phyloP scores from a whole-genome alignment of 2,329 filamentous ascomycete species.

The Stachybotrys elegans region DNA sequence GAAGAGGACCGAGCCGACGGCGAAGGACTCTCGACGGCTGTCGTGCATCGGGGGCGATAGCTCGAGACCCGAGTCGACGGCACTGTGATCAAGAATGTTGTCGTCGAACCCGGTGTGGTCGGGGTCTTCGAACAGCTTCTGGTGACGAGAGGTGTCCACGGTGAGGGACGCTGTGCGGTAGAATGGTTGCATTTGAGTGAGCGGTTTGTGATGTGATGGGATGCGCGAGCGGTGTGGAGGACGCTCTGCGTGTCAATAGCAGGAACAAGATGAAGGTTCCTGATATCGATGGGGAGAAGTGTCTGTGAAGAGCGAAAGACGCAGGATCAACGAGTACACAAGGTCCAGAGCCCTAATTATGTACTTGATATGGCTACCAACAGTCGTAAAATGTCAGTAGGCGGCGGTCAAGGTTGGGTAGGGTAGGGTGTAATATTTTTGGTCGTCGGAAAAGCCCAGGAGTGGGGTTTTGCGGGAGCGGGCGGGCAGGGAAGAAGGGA shows the following conservation, averaged over 20 bases:
- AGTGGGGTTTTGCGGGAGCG: background rate
- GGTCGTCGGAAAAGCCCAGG: background rate
- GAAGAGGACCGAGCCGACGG: constrained; percentile 51
- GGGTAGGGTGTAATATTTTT: background rate
- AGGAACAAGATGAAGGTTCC: too few relatives aligned
- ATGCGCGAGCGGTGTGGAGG: too few relatives aligned
- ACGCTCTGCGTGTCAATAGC: too few relatives aligned
- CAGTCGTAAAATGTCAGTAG: background rate
- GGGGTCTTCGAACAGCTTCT: constrained; percentile 57
- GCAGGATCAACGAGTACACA: background rate
- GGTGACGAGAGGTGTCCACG: constrained; percentile 48
- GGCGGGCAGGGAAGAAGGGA: background rate
- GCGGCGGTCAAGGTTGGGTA: background rate
- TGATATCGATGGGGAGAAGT: background rate
- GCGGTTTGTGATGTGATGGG: too few relatives aligned
- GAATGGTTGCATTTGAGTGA: constrained; percentile 43
- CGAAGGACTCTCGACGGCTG: constrained; percentile 61
- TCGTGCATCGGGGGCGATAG: constrained; percentile 59
- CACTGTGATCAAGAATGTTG: constrained; percentile 53
- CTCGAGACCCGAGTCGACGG: constrained; percentile 56
- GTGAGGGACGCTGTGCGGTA: constrained; percentile 46
- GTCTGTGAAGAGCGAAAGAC: background rate
- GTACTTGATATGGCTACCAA: background rate
- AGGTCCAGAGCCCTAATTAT: background rate
- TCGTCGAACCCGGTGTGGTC: constrained; percentile 58